These are phyloP conservation scores for Rhizopogon hawkerae DNA, from an alignment of 1,284 basidiomycete genomes.

Conservation along the genomic window DNA sequence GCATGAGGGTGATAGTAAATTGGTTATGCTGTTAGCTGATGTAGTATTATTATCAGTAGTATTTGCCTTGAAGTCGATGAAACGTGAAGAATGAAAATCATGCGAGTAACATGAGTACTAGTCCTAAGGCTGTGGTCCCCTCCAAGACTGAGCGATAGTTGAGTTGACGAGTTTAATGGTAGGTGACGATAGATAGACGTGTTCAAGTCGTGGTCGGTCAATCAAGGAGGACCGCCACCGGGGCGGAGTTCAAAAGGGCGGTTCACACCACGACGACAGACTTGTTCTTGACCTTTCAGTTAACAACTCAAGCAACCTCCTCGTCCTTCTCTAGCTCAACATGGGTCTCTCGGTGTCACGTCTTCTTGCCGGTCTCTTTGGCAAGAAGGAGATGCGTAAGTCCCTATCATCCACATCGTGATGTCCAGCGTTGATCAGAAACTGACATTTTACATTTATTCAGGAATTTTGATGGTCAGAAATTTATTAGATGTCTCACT, in stretches of 20 bases:
- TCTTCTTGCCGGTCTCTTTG: conserved; percentile 83
- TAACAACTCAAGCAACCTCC: conserved; percentile 29
- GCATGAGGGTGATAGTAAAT: not conserved
- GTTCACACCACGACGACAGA: conserved; percentile 29
- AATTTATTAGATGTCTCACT: conserved; percentile 3
- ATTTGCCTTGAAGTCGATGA: not conserved
- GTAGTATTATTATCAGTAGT: not conserved
- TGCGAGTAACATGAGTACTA: no score
- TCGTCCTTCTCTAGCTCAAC: conserved; percentile 29
- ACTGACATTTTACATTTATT: conserved; percentile 32
- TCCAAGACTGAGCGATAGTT: not conserved
- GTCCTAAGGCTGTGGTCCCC: not conserved
- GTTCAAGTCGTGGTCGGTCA: not conserved
- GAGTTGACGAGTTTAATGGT: not conserved
- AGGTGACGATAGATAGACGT: not conserved
- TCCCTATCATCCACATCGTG: conserved; percentile 21
- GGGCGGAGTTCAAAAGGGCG: conserved; percentile 28
- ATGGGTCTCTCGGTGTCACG: conserved; percentile 87
- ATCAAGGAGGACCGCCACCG: conserved; percentile 13
- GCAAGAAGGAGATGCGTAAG: conserved; percentile 99
- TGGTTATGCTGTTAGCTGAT: not conserved
- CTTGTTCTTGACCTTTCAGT: conserved; percentile 29
- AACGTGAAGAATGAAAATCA: no score
- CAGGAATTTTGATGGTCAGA: conserved; percentile 69
- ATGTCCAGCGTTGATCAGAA: conserved; percentile 16